These are phyloP conservation scores for Acephala macrosclerotiorum DNA, from an alignment of 2,329 filamentous ascomycete species.

Conservation along the genomic window DNA sequence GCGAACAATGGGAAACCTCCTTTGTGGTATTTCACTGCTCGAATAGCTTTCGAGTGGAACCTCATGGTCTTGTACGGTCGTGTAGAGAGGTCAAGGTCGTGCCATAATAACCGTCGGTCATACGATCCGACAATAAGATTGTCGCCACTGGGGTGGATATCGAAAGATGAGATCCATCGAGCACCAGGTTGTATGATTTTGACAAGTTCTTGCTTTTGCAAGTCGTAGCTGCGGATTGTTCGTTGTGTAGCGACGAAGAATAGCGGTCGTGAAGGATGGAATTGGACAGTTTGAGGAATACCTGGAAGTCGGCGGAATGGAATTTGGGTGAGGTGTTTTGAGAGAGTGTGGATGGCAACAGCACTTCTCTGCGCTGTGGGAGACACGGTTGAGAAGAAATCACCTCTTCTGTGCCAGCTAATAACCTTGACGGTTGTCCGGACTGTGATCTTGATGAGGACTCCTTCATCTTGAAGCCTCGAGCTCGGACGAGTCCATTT, in stretches of 20 bases:
- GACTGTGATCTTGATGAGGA: constrained; percentile 82
- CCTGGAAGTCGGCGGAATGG: constrained; percentile 84
- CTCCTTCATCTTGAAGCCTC: constrained; percentile 77
- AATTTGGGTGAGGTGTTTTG: constrained; percentile 92
- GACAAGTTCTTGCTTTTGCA: constrained; percentile 88
- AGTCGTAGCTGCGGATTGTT: constrained; percentile 91
- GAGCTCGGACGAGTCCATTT: constrained; percentile 84
- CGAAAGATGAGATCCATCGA: constrained; percentile 92
- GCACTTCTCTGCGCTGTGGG: constrained; percentile 79
- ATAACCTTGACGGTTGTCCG: constrained; percentile 84
- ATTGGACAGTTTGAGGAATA: constrained; percentile 85
- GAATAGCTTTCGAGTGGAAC: constrained; percentile 92
- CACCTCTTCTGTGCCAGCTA: constrained; percentile 91
- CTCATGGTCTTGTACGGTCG: constrained; percentile 96
- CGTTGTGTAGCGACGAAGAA: constrained; percentile 97
- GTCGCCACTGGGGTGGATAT: constrained; percentile 91
- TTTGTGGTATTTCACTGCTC: constrained; percentile 86
- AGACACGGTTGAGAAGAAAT: constrained; percentile 93
- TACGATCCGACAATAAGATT: constrained; percentile 95
- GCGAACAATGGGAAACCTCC: constrained; percentile 85
- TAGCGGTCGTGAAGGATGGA: constrained; percentile 91
- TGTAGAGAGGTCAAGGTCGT: constrained; percentile 90
- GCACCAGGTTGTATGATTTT: constrained; percentile 94
- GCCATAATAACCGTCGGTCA: constrained; percentile 93
- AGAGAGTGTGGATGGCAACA: constrained; percentile 93